Evolutionary conservation across 768 basidiomycete genomes (phyloP).

Genomic region (Phanerodontia chrysosporium): DNA sequence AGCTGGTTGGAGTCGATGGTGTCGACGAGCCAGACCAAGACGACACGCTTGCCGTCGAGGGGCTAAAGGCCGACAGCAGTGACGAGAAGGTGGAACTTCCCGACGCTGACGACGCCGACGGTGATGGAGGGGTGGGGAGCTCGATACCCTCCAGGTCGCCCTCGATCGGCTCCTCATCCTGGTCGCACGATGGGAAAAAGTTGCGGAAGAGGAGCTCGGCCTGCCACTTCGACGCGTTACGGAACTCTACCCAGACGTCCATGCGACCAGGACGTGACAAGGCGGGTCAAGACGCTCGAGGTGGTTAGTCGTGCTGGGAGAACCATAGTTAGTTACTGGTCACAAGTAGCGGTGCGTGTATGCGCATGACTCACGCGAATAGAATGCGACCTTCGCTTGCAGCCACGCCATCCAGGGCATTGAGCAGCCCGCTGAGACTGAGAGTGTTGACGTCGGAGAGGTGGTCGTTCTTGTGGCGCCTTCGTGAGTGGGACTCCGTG

Average conservation of each 20-base stretch:
- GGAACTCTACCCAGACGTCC: slow-evolving; percentile 93
- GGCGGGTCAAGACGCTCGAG: slow-evolving; percentile 85
- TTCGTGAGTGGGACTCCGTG: slow-evolving; percentile 31
- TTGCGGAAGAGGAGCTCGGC: slow-evolving; percentile 85
- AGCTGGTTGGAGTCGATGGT: neutral
- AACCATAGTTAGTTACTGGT: slow-evolving; percentile 1
- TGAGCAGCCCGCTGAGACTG: slow-evolving; percentile 75
- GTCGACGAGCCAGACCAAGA: neutral
- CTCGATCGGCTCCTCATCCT: slow-evolving; percentile 33
- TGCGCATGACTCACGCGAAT: slow-evolving; percentile 65
- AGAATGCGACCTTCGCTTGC: slow-evolving; percentile 84
- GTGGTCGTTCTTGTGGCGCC: slow-evolving; percentile 47
- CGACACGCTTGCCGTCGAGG: slow-evolving; percentile 29
- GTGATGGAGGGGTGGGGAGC: slow-evolving; percentile 34
- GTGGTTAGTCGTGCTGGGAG: slow-evolving; percentile 77
- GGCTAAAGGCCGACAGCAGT: slow-evolving; percentile 37
- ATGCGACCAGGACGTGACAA: slow-evolving; percentile 88
- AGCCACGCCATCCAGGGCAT: slow-evolving; percentile 83
- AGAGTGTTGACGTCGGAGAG: slow-evolving; percentile 79
- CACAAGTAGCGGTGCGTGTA: slow-evolving; percentile 1
- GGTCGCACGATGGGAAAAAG: slow-evolving; percentile 80
- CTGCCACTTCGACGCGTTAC: slow-evolving; percentile 80
- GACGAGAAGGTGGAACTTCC: slow-evolving; percentile 47
- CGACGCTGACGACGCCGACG: slow-evolving; percentile 35
- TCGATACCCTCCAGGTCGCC: slow-evolving; percentile 46